phyloP scores from a whole-genome alignment of 1,284 basidiomycete species.

The Entoloma clypeatum region DNA sequence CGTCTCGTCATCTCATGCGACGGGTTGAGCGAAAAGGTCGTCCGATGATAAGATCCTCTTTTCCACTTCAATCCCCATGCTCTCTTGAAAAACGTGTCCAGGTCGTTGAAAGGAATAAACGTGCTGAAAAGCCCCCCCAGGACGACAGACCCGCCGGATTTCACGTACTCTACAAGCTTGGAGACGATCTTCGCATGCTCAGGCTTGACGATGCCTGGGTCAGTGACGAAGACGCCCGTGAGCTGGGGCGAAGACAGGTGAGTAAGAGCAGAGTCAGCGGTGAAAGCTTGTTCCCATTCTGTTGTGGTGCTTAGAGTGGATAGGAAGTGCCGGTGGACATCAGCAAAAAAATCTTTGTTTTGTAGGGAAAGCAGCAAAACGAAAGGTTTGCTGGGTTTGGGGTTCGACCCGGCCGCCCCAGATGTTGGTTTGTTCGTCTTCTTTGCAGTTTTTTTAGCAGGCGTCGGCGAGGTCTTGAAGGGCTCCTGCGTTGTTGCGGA shows the following conservation, averaged over 20 bases:
- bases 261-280: constrained; percentile 12
- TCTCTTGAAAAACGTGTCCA: constrained; percentile 22
- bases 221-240: constrained; percentile 25
- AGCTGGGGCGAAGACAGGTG: constrained; percentile 23
- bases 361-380: constrained; percentile 20
- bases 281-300: constrained; percentile 11
- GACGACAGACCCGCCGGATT: constrained; percentile 30
- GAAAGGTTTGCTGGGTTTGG: constrained; percentile 3
- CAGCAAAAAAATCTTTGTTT: constrained; percentile 14
- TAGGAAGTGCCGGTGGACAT: constrained; percentile 14
- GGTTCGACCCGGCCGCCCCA: constrained; percentile 1
- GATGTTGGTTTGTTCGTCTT: neutral
- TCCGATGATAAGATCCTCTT: constrained; percentile 16
- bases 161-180: constrained; percentile 28
- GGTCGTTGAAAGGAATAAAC: constrained; percentile 15
- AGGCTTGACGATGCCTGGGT: constrained; percentile 15
- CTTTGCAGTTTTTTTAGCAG: neutral
- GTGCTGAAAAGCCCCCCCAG: constrained; percentile 26
- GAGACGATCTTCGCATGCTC: constrained; percentile 24
- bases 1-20: constrained; percentile 7
- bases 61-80: constrained; percentile 28
- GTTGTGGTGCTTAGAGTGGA: constrained; percentile 13
- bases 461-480: neutral
- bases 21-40: constrained; percentile 14
- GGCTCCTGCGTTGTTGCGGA: too few relatives aligned